Conservation (phyloP, 2,329 filamentous ascomycete species). For the Tolypocladium amazonense region DNA sequence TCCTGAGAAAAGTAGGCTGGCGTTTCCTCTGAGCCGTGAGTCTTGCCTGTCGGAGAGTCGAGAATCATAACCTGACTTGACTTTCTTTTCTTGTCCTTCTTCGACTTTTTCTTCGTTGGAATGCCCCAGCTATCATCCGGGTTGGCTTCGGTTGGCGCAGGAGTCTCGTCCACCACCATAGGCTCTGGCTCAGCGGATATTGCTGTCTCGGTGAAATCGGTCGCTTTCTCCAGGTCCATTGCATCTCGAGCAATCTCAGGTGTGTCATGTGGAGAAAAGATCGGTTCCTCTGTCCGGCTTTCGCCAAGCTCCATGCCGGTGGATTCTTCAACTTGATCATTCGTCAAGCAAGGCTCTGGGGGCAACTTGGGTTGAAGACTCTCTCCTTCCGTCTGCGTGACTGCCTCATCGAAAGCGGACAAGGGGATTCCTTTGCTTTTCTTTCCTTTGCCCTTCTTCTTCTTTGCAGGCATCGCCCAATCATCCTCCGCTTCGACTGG, state of each 20-base stretch:
- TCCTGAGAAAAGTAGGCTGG: neutral
- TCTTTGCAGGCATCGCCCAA: slow-evolving; percentile 7
- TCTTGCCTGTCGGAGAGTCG: neutral
- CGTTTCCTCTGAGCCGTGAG: neutral
- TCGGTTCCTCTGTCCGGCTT: neutral
- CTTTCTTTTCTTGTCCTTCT: slow-evolving; percentile 26
- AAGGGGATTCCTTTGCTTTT: slow-evolving; percentile 7
- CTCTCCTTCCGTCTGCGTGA: neutral
- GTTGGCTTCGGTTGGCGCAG: slow-evolving; percentile 6
- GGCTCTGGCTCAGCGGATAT: neutral
- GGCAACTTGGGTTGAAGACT: neutral
- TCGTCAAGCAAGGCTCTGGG: neutral
- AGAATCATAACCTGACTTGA: slow-evolving; percentile 7
- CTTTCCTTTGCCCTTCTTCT: slow-evolving; percentile 26
- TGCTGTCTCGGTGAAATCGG: neutral
- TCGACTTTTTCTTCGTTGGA: slow-evolving; percentile 16
- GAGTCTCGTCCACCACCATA: neutral
- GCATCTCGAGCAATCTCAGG: neutral
- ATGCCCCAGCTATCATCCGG: slow-evolving; percentile 8
- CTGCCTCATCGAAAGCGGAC: neutral
- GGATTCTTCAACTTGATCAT: neutral
- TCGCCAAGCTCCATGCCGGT: neutral
- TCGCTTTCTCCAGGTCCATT: neutral
- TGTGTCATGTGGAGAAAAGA: neutral
- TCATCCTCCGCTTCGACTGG: slow-evolving; percentile 3